Conservation (phyloP, 495 filamentous ascomycete genomes). For the Podospora appendiculata region DNA sequence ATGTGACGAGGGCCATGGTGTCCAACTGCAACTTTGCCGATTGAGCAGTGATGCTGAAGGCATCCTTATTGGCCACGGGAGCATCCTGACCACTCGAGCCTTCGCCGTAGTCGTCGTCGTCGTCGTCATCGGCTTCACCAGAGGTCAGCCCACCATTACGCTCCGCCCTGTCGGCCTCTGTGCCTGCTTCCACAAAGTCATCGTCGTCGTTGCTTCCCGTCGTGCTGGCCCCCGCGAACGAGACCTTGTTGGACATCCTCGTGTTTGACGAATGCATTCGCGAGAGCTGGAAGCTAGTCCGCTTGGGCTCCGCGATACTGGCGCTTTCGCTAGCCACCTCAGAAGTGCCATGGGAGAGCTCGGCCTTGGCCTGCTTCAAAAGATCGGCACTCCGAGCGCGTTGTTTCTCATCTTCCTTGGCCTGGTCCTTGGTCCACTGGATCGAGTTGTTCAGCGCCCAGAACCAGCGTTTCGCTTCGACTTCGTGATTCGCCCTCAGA, state of each 20-base stretch:
- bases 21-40: constrained; percentile 90
- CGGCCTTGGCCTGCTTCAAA: constrained; percentile 57
- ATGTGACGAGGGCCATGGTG: constrained; percentile 72
- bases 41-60: constrained; percentile 91
- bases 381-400: constrained; percentile 66
- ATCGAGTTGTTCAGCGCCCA: constrained; percentile 99
- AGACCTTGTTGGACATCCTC: constrained; percentile 14
- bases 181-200: constrained; percentile 29
- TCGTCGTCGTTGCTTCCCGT: constrained; percentile 36
- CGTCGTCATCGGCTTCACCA: constrained; percentile 41
- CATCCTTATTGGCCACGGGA: constrained; percentile 70
- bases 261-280: constrained; percentile 28
- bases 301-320: constrained; percentile 36
- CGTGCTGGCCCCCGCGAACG: constrained; percentile 27
- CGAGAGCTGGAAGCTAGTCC: constrained; percentile 38
- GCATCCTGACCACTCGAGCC: constrained; percentile 73
- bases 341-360: constrained; percentile 20
- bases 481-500: constrained; percentile 91
- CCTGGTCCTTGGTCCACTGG: constrained; percentile 96
- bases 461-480: constrained; percentile 90
- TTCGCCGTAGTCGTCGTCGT: constrained; percentile 81
- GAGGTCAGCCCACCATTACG: constrained; percentile 4
- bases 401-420: constrained; percentile 74
- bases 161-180: constrained; percentile 23
- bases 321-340: constrained; percentile 44